These are phyloP conservation scores for Russula virescens DNA, from an alignment of 768 basidiomycete species.

Conservation along the genomic window DNA sequence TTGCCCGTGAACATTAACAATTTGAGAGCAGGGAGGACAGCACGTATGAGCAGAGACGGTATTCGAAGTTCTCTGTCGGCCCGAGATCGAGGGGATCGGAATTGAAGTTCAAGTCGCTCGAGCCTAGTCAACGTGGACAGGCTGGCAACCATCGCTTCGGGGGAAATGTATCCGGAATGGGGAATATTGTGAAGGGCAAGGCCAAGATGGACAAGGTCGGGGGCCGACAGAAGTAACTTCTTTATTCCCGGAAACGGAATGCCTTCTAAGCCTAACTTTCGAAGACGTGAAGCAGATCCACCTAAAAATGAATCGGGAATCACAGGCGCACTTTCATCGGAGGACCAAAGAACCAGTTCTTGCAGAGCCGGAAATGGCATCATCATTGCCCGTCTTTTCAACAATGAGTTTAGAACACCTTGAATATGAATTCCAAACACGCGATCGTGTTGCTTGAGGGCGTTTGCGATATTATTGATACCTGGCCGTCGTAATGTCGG, in stretches of 20 bases:
- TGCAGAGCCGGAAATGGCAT: not conserved
- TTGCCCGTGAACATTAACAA: not conserved
- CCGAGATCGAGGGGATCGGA: no score
- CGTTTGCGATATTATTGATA: not conserved
- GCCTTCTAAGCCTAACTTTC: not conserved
- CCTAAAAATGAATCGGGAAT: not conserved
- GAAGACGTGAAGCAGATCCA: not conserved
- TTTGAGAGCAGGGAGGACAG: not conserved
- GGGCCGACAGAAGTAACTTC: not conserved
- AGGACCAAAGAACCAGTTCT: not conserved
- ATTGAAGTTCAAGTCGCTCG: not conserved
- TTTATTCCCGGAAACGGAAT: not conserved
- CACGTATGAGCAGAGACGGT: no score
- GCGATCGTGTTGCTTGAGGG: not conserved
- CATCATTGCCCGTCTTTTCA: not conserved
- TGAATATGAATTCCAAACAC: not conserved
- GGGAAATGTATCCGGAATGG: not conserved
- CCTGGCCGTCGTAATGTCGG: not conserved
- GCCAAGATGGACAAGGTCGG: not conserved
- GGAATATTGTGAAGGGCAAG: not conserved
- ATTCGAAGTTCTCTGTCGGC: no score
- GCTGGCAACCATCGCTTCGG: not conserved
- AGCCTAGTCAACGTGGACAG: not conserved
- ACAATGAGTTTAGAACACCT: not conserved
- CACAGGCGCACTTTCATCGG: not conserved